Conservation (phyloP, 108 stramenopile species). For the Cyclotella atomus region DNA sequence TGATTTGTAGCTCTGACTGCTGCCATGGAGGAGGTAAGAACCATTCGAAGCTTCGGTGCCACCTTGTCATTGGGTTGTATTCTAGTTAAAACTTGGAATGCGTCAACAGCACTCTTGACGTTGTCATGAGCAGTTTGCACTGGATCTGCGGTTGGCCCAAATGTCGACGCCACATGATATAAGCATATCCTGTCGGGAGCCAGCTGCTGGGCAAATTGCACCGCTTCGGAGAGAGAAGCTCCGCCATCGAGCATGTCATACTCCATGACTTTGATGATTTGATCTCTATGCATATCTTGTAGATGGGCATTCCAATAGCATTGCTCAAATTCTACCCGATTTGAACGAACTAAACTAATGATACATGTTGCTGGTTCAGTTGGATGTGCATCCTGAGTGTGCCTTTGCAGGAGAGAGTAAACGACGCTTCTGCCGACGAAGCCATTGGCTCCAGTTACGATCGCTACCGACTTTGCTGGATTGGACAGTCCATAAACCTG, state of each 20-base stretch:
- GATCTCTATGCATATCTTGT: neutral
- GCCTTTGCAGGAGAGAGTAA: conserved; percentile 25
- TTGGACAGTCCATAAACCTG: neutral
- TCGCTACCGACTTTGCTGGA: conserved; percentile 23
- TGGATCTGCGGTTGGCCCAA: conserved; percentile 83
- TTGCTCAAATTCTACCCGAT: conserved; percentile 58
- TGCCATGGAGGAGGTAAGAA: conserved; percentile 87
- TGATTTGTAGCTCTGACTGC: conserved; percentile 84
- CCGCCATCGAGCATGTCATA: conserved; percentile 89
- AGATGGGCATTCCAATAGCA: conserved; percentile 64
- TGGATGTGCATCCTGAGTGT: conserved; percentile 7
- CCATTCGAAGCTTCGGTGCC: conserved; percentile 42
- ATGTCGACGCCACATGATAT: conserved; percentile 83
- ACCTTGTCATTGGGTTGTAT: neutral
- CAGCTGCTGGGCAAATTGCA: conserved; percentile 25
- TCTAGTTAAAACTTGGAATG: conserved; percentile 47
- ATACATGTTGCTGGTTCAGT: conserved; percentile 6
- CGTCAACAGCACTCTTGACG: conserved; percentile 74
- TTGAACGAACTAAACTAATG: conserved; percentile 68
- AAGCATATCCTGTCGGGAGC: conserved; percentile 46
- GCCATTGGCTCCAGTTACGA: conserved; percentile 84
- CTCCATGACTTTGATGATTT: conserved; percentile 56
- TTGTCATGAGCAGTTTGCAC: conserved; percentile 77
- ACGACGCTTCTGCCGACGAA: conserved; percentile 77
- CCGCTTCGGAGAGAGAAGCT: conserved; percentile 46